These are phyloP conservation scores for Hebeloma cylindrosporum DNA, from an alignment of 768 basidiomycete species.

Conservation along the genomic window DNA sequence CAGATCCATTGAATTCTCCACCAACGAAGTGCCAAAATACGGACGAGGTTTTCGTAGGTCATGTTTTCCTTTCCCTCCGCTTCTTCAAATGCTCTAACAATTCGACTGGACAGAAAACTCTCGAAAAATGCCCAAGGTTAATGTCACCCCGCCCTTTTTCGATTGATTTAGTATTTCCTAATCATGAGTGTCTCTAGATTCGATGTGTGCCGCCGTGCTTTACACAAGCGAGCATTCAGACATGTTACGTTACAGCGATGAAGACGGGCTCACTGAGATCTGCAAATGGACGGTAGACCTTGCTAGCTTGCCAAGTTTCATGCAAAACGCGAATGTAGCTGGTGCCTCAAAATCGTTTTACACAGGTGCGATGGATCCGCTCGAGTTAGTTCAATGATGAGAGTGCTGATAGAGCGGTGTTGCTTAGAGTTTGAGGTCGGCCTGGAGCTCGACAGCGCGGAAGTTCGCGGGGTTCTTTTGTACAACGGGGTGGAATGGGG, in stretches of 20 bases:
- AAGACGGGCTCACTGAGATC: not conserved
- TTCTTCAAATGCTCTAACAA: no score
- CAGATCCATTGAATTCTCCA: no score
- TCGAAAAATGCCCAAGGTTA: no score
- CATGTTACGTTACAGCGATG: not conserved
- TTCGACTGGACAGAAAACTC: no score
- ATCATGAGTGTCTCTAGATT: not conserved
- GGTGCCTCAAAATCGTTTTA: no score
- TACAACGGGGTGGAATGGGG: slow-evolving; percentile 1
- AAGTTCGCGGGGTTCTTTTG: not conserved
- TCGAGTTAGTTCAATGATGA: no score
- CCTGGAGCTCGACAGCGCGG: not conserved
- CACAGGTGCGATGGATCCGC: not conserved
- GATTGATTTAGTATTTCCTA: not conserved
- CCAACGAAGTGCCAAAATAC: no score
- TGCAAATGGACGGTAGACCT: slow-evolving; percentile 1
- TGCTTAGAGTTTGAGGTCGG: not conserved
- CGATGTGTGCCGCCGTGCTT: not conserved
- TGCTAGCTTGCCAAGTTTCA: not conserved
- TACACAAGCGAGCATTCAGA: not conserved
- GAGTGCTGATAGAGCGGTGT: not conserved
- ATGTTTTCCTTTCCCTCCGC: no score
- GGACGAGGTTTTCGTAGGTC: no score
- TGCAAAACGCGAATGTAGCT: not conserved
- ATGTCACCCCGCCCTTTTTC: no score